Evolutionary conservation across 176 grass and related monocot species (phyloP), one percentile per base, ranked within the genome.

Genomic region (Raddia distichophylla): DNA sequence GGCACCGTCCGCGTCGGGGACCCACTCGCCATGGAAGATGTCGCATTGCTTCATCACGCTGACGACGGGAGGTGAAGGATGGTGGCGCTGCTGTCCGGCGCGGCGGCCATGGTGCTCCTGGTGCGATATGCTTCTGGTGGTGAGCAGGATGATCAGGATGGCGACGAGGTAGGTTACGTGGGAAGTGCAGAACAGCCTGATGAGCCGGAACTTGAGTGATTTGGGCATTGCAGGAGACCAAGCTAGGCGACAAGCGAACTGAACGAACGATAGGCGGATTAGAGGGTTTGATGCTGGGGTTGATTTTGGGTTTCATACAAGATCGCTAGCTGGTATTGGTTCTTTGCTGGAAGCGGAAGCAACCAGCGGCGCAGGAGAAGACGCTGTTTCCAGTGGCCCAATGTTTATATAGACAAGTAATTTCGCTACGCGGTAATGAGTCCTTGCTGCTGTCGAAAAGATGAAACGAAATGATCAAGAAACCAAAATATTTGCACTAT

Each of bases 11-110:
- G 50, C 1, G 85, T 91, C 85, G 0, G 85, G 85, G 14, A 84
- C 89, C 89, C 89, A 91, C 81, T 91, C 89, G 10, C 89, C 89
- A 64, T 77, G 75, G 84, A 91, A 91, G 75, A 91, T 87, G 80
- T 91, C 85, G 65, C 89, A 91, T 75, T 83, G 74, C 80, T 81
- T 87, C 85, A 84, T 87, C 12, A 84, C 84, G 76, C 77, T 91
- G 1, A 55, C 52, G 6, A 55, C 52, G 16, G 52, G 15, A 54
- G 52, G 50, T 15, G 51, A 16, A 55, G 52, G 52, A 17, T 55
- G 52, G 52, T 55, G 6, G 4, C 37, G 37, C 37, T 40, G 37
- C 37, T 40, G 37, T 5, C 4, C 37, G 37, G 37, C 37, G 4
- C 4, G 37, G 15, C 17, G 15, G 8, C 15, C 52, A 55, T 55